These are phyloP conservation scores for Mimosa pudica DNA, from an alignment of 306 rosid species.

Conservation along the genomic window DNA sequence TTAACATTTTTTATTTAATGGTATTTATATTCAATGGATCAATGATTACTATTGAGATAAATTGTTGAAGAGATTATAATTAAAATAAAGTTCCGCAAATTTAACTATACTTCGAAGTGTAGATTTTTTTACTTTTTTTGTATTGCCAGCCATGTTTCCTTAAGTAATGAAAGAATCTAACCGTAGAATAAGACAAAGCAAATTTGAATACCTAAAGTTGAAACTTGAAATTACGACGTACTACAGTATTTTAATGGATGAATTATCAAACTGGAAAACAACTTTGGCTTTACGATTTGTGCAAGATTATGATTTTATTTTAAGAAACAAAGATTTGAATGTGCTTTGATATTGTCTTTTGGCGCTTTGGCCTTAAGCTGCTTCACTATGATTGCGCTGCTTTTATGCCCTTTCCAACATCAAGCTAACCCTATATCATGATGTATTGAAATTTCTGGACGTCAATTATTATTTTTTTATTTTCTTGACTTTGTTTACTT, in stretches of 20 bases:
- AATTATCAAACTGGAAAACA: not conserved
- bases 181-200: not conserved
- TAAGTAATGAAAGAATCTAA: not conserved
- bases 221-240: not conserved
- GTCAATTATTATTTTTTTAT: not conserved
- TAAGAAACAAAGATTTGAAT: not conserved
- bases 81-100: not conserved
- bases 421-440: not conserved
- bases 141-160: not conserved
- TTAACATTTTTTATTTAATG: not conserved
- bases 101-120: not conserved
- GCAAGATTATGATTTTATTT: not conserved
- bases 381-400: not conserved
- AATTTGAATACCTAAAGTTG: constrained; percentile 9
- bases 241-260: not conserved
- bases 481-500: no score
- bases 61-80: not conserved
- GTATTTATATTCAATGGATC: not conserved
- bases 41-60: not conserved
- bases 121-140: not conserved
- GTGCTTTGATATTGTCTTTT: not conserved
- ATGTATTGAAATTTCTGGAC: not conserved
- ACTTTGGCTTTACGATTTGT: constrained; percentile 20
- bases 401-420: not conserved
- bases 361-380: constrained; percentile 10